Conservation (phyloP, 306 rosid species). For the Prunus fruticosa region DNA sequence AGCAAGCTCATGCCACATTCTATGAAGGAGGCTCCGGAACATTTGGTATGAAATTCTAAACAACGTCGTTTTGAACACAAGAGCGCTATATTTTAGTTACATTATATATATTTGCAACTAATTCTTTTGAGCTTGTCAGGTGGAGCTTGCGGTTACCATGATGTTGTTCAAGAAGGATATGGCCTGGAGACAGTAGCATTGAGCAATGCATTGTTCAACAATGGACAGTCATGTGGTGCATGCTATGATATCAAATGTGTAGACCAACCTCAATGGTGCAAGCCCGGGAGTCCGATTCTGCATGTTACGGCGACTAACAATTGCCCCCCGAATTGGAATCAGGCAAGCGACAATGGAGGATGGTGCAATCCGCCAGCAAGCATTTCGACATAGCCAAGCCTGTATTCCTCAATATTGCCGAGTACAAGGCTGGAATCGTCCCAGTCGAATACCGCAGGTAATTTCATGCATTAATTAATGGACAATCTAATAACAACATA, state of each 20-base stretch:
- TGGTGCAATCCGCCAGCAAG: slow-evolving; percentile 81
- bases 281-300: slow-evolving; percentile 39
- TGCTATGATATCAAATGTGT: slow-evolving; percentile 66
- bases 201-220: slow-evolving; percentile 57
- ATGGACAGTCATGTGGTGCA: slow-evolving; percentile 63
- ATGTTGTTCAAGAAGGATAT: slow-evolving; percentile 68
- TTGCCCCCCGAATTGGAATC: slow-evolving; percentile 58
- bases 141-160: slow-evolving; percentile 80
- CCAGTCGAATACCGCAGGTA: too few relatives aligned
- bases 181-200: slow-evolving; percentile 67
- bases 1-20: slow-evolving; percentile 62
- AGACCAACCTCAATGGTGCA: slow-evolving; percentile 49
- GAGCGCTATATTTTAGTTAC: too few relatives aligned
- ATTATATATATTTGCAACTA: too few relatives aligned
- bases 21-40: slow-evolving; percentile 59
- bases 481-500: too few relatives aligned
- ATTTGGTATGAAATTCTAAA: slow-evolving; percentile 27
- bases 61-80: background rate
- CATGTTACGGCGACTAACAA: slow-evolving; percentile 62
- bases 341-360: slow-evolving; percentile 52
- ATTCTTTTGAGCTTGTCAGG: slow-evolving; percentile 28
- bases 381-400: slow-evolving; percentile 83
- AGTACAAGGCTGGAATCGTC: too few relatives aligned
- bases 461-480: too few relatives aligned
- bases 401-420: slow-evolving; percentile 48